A percentile compares a stretch with the other conserved stretches of the same genome.
These are phyloP conservation scores for Dioszegia aurantiaca DNA, from an alignment of 768 basidiomycete genomes.

Conservation along the genomic window DNA sequence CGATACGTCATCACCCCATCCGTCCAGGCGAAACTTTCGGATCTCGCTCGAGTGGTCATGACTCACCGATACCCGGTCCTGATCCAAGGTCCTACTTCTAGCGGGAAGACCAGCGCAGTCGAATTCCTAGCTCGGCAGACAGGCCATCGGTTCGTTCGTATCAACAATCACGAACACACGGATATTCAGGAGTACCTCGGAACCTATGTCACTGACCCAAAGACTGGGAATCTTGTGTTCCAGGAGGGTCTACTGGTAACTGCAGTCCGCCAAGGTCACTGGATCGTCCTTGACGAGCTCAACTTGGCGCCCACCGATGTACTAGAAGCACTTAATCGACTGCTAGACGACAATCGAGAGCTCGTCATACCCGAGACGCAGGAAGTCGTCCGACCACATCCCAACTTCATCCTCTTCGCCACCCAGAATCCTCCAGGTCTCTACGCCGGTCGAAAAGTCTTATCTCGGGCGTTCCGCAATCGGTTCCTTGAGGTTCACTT, in stretches of 20 bases:
- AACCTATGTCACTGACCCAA: slow-evolving; percentile 87
- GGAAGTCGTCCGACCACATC: slow-evolving; percentile 87
- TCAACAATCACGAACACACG: slow-evolving; percentile 99
- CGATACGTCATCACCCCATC: slow-evolving; percentile 95
- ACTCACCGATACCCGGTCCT: slow-evolving; percentile 88
- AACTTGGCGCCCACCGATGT: slow-evolving; percentile 98
- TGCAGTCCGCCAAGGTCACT: slow-evolving; percentile 84
- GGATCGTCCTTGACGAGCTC: slow-evolving; percentile 97
- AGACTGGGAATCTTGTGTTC: slow-evolving; percentile 90
- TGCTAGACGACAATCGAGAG: slow-evolving; percentile 96
- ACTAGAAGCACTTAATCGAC: slow-evolving; percentile 89
- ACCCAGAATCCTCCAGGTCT: slow-evolving; percentile 96
- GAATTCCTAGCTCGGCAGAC: slow-evolving; percentile 91
- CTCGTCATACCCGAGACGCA: slow-evolving; percentile 92
- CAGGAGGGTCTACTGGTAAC: slow-evolving; percentile 90
- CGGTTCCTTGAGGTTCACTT: slow-evolving; percentile 98
- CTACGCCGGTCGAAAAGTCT: slow-evolving; percentile 88
- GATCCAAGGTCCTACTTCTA: slow-evolving; percentile 96
- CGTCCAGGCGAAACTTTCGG: slow-evolving; percentile 86
- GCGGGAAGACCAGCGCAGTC: slow-evolving; percentile 94
- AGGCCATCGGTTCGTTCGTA: slow-evolving; percentile 91
- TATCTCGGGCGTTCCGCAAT: slow-evolving; percentile 94
- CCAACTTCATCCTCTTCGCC: slow-evolving; percentile 95
- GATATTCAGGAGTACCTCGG: slow-evolving; percentile 99
- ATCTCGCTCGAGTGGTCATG: slow-evolving; percentile 85